Conservation (phyloP, 208 protist genomes). For the Trichomonas vaginalis region DNA sequence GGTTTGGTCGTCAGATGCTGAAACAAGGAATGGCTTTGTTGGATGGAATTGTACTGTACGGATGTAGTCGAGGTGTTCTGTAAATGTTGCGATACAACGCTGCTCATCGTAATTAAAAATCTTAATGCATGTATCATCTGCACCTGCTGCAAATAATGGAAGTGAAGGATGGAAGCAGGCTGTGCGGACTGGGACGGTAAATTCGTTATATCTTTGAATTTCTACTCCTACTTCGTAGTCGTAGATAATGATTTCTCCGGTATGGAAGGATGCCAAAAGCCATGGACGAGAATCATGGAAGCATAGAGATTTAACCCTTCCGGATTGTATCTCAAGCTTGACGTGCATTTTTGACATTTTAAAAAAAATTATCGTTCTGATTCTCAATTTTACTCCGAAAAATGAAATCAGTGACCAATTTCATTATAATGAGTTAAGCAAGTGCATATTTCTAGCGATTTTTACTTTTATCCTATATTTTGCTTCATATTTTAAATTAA, state of each 20-base stretch:
- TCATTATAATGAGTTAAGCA: too few species aligned
- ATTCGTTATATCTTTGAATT: not conserved
- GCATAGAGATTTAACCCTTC: constrained; percentile 85
- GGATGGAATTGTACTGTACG: constrained; percentile 71
- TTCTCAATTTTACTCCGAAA: too few species aligned
- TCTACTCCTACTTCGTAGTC: constrained; percentile 85
- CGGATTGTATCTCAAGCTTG: constrained; percentile 89
- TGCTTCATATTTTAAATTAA: too few species aligned
- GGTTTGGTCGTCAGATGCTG: constrained; percentile 89
- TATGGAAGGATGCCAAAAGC: constrained; percentile 91
- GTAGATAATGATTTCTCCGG: constrained; percentile 92
- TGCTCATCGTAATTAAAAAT: constrained; percentile 96
- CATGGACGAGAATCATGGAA: constrained; percentile 91
- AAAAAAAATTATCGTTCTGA: not conserved
- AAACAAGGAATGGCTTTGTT: constrained; percentile 84
- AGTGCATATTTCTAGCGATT: too few species aligned
- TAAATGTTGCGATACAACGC: constrained; percentile 84
- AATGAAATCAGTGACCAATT: too few species aligned
- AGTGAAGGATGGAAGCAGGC: constrained; percentile 90
- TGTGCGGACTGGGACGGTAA: constrained; percentile 67
- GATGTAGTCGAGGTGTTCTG: constrained; percentile 95
- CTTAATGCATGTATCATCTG: constrained; percentile 95
- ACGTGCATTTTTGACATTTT: constrained; percentile 54
- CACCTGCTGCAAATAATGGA: constrained; percentile 92
- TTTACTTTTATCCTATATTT: too few species aligned